phyloP scores from a whole-genome alignment of 352 stramenopile genomes.

The Phytophthora melonis region DNA sequence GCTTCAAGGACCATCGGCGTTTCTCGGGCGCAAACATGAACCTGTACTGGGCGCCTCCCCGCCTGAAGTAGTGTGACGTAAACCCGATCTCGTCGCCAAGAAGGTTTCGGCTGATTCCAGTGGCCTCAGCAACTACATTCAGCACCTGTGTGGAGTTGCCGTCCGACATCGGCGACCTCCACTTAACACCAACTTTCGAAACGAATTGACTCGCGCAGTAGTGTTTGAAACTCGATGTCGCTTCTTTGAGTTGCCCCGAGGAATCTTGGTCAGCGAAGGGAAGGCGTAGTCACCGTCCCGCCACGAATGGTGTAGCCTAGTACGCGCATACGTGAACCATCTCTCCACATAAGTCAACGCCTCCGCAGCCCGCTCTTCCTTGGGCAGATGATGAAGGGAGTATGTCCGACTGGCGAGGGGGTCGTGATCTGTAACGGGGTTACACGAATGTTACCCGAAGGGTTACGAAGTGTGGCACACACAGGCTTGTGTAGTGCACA shows the following conservation, averaged over 20 bases:
- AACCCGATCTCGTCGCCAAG: slow-evolving; percentile 18
- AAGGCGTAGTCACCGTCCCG: slow-evolving; percentile 7
- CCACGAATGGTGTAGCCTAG: neutral
- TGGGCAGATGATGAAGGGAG: slow-evolving; percentile 1
- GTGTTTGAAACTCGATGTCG: neutral
- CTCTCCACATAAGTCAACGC: slow-evolving; percentile 8
- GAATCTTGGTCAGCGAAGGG: slow-evolving; percentile 5
- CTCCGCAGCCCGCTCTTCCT: slow-evolving; percentile 9
- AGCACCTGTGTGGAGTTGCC: neutral
- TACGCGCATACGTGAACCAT: slow-evolving; percentile 7
- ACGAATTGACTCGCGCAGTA: neutral
- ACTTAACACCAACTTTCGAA: slow-evolving; percentile 1
- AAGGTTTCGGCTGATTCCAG: slow-evolving; percentile 4
- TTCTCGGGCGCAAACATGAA: too few relatives aligned
- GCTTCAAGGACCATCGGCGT: too few relatives aligned
- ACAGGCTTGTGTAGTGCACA: too few relatives aligned
- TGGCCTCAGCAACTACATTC: too few relatives aligned
- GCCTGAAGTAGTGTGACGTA: slow-evolving; percentile 1
- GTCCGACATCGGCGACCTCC: neutral
- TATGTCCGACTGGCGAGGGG: slow-evolving; percentile 15
- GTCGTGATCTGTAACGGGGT: slow-evolving; percentile 20
- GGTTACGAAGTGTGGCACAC: too few relatives aligned
- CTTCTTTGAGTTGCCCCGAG: neutral
- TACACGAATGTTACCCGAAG: too few relatives aligned
- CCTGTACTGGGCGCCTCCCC: neutral